Percentiles rank a stretch among this genome's conserved stretches.
These are phyloP conservation scores for Curvularia spicifera DNA, from an alignment of 2,329 filamentous ascomycete species.

Conservation along the genomic window DNA sequence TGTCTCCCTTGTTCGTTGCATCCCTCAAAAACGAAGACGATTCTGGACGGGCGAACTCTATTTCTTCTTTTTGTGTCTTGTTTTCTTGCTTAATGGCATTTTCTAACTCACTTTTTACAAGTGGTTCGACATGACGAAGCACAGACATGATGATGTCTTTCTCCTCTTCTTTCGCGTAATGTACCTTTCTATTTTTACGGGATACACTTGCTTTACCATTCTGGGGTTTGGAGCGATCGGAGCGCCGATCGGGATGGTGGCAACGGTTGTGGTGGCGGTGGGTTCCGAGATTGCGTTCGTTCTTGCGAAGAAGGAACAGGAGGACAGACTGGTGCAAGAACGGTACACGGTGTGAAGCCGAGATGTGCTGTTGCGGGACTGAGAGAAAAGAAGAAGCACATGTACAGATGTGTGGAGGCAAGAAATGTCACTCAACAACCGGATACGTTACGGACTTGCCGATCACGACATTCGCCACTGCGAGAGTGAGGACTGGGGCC, in stretches of 20 bases:
- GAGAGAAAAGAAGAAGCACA: conserved; percentile 1
- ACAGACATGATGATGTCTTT: conserved; percentile 16
- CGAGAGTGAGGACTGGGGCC: not conserved
- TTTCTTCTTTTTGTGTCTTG: not conserved
- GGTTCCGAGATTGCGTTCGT: conserved; percentile 22
- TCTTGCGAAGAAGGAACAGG: conserved; percentile 9
- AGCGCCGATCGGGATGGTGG: conserved; percentile 16
- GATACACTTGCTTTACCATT: conserved; percentile 23
- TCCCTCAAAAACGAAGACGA: not conserved
- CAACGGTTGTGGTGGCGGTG: conserved; percentile 19
- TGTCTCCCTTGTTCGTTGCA: not conserved
- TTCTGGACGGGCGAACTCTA: not conserved
- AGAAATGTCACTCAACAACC: not conserved
- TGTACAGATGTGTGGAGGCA: not conserved
- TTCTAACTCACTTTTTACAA: not conserved
- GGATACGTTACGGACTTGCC: not conserved
- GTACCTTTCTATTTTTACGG: conserved; percentile 23
- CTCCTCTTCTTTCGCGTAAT: conserved; percentile 24
- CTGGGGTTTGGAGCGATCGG: conserved; percentile 21
- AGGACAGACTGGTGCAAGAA: conserved; percentile 8
- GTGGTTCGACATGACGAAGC: conserved; percentile 8
- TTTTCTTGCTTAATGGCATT: not conserved
- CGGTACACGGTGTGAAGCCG: conserved; percentile 16
- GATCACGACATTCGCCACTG: not conserved
- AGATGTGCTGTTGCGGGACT: not conserved